Evolutionary conservation across 805 yeast species (phyloP), one percentile per base, ranked within the genome.

Genomic region (Candida sphagnicola): DNA sequence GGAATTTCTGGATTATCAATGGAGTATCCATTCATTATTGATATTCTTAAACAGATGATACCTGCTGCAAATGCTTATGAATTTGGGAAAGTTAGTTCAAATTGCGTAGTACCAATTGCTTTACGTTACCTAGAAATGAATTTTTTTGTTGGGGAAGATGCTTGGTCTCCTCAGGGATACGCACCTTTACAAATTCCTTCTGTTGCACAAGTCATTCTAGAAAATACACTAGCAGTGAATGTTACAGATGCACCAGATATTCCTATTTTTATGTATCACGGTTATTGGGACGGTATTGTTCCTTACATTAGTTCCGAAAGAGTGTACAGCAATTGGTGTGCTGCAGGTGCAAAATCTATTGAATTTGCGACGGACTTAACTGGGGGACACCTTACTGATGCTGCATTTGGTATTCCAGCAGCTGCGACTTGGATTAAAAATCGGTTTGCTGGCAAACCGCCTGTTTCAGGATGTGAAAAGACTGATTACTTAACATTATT

Each of bases 391-490:
- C 37, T 50, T 17, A 39, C 53, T 8, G 64, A 53, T 32, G 31
- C 39, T 12, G 26, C 45, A n/a, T 42, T 41, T 15, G 57, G 57
- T 8, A 38, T 41, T 8, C 52, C 51, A 3, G 57, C 59, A 3
- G 59, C 52, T 10, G 37, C 48, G 14, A 40, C 47, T 4, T 54
- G 57, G 59, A 36, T 51, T 1, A 37, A 38, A 8, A 39, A 47
- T 2, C 35, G 38, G 6, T 32, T 59, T 61, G 34, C 54, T 51
- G 31, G 67, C 63, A 18, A 73, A 63, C 42, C 77, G 66, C 51
- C 74, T 65, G 44, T 61, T 65, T 18, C 70, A 64, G 53, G 77
- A 66, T 31, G 76, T 62, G 45, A 68, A 72, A 72, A 62, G 65
- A 50, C 79, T 75, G 82, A 60, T 12, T 26, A 26, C 12, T 26